A percentile compares a stretch with the other conserved stretches of the same genome.
These are phyloP conservation scores for Fraxinus cuspidata DNA, from an alignment of 257 asterid species.

Conservation along the genomic window DNA sequence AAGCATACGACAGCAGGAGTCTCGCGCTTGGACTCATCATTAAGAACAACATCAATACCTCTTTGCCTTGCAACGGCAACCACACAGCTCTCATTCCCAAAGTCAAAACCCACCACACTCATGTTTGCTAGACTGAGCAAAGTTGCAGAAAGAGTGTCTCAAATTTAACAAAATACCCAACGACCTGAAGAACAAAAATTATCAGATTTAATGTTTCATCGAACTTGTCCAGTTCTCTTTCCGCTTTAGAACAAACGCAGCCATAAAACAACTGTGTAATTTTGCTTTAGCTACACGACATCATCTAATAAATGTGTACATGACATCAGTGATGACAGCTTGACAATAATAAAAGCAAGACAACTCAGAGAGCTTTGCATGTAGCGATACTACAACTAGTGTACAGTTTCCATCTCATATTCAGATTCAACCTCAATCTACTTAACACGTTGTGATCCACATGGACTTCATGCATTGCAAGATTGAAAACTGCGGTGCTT, in stretches of 20 bases:
- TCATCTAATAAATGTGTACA: neutral
- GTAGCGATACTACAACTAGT: neutral
- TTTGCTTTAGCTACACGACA: neutral
- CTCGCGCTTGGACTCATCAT: conserved; percentile 55
- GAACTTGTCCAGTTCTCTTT: neutral
- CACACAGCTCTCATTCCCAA: conserved; percentile 56
- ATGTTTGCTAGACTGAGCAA: conserved; percentile 29
- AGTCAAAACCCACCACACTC: conserved; percentile 62
- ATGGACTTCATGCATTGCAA: neutral
- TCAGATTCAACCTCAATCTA: too few relatives aligned
- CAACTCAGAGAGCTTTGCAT: neutral
- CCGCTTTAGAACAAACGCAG: neutral
- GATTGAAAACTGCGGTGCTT: neutral
- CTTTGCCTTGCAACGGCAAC: conserved; percentile 58
- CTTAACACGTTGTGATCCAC: neutral
- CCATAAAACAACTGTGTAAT: neutral
- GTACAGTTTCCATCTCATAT: too few relatives aligned
- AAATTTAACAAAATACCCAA: neutral
- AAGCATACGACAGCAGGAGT: conserved; percentile 58
- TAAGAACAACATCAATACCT: conserved; percentile 57
- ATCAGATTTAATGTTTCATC: neutral
- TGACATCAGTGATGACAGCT: neutral
- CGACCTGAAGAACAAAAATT: conserved; percentile 22
- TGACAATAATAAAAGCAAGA: neutral
- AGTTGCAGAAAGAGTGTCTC: neutral